Evolutionary conservation across 2,329 filamentous ascomycete genomes (phyloP).

Genomic region (Didymella lethalis): DNA sequence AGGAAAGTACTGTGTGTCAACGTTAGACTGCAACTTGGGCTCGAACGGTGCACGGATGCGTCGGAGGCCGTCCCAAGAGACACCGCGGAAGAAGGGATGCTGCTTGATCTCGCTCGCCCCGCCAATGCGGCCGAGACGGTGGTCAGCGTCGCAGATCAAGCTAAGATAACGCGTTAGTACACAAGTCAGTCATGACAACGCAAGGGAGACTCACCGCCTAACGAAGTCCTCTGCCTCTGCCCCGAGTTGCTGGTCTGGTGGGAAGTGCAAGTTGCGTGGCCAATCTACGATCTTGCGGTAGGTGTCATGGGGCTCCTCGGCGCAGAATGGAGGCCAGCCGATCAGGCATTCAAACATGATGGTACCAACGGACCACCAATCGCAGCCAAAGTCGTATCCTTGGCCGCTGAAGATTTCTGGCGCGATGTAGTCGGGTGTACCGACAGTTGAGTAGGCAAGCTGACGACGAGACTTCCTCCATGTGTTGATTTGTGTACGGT

Average conservation of each 20-base stretch:
- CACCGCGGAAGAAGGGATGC: slow-evolving; percentile 95
- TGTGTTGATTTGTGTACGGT: slow-evolving; percentile 97
- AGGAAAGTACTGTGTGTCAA: slow-evolving; percentile 98
- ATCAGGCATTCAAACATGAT: slow-evolving; percentile 99
- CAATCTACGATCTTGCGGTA: slow-evolving; percentile 99
- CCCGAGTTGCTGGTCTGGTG: slow-evolving; percentile 89
- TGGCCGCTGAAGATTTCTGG: slow-evolving; percentile 97
- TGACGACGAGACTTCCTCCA: slow-evolving; percentile 95
- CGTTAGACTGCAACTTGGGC: slow-evolving; percentile 88
- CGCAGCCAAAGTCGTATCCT: slow-evolving; percentile 95
- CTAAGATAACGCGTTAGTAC: slow-evolving; percentile 56
- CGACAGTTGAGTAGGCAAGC: slow-evolving; percentile 98
- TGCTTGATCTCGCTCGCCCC: slow-evolving; percentile 92
- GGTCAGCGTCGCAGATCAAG: slow-evolving; percentile 91
- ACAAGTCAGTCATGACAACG: slow-evolving; percentile 21
- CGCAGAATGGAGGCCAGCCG: slow-evolving; percentile 98
- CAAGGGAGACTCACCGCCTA: slow-evolving; percentile 70
- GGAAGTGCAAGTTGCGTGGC: slow-evolving; percentile 94
- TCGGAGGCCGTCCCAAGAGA: slow-evolving; percentile 91
- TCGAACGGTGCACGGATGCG: slow-evolving; percentile 96
- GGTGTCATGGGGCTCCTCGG: slow-evolving; percentile 95
- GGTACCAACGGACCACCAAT: slow-evolving; percentile 98
- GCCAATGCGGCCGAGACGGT: slow-evolving; percentile 82
- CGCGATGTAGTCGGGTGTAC: slow-evolving; percentile 97
- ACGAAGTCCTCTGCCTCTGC: slow-evolving; percentile 91